Conservation (phyloP, 192 early-diverging fungal genomes). For the Coemansia aciculifera region DNA sequence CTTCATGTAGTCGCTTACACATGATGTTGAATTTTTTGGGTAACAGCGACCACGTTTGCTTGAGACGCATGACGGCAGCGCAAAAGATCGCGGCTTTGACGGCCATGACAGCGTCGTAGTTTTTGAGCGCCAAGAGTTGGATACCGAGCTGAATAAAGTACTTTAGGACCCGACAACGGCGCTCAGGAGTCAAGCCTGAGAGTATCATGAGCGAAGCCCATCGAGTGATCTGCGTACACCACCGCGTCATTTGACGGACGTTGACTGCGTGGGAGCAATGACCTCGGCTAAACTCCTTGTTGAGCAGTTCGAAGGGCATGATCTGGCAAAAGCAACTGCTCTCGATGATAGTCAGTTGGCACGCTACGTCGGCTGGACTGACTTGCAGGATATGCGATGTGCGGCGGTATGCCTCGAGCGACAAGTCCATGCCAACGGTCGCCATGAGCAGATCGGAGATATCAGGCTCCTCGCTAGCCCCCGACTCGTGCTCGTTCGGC, state of each 20-base stretch:
- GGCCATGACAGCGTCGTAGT: constrained; percentile 76
- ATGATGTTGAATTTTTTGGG: constrained; percentile 70
- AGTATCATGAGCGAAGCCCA: constrained; percentile 81
- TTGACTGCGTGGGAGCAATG: constrained; percentile 58
- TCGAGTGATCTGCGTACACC: constrained; percentile 71
- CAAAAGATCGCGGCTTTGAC: constrained; percentile 76
- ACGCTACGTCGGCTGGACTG: constrained; percentile 75
- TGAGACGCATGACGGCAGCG: constrained; percentile 69
- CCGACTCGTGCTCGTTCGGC: not conserved
- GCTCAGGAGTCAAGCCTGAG: constrained; percentile 66
- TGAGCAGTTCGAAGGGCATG: constrained; percentile 71
- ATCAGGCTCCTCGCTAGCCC: constrained; percentile 34
- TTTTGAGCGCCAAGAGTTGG: constrained; percentile 58
- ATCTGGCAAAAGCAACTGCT: constrained; percentile 65
- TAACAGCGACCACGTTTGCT: constrained; percentile 64
- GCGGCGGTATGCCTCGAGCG: constrained; percentile 61
- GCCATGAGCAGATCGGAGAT: constrained; percentile 53
- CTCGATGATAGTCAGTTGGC: constrained; percentile 85
- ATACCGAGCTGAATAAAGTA: constrained; percentile 80
- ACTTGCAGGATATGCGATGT: constrained; percentile 66
- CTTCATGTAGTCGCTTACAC: constrained; percentile 58
- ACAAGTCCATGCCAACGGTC: constrained; percentile 50
- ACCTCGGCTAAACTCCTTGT: constrained; percentile 63
- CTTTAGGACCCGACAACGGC: constrained; percentile 66
- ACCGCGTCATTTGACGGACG: constrained; percentile 69